Base-by-base conservation (phyloP, 2,329 filamentous ascomycete species). In the Cercospora sp. region DNA sequence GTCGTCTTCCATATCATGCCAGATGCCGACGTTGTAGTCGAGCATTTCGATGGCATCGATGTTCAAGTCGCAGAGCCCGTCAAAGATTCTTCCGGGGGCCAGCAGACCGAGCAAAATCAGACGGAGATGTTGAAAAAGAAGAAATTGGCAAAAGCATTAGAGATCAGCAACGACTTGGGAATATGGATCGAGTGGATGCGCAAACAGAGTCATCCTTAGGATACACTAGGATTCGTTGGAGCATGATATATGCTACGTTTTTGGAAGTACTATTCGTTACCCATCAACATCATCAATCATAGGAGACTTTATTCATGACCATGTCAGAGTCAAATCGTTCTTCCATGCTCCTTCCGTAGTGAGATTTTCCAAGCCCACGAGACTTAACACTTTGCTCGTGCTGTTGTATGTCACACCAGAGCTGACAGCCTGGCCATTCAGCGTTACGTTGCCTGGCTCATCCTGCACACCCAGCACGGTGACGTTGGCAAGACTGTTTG, bases 401-500 rank as follows among this genome's bases (percentile, higher is more conserved):
- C 73, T 69, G 74, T 87, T 81, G 68, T 87, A 88, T 2, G 72
- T 75, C 79, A 87, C 86, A 7, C 79, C 78, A 2, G 48, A 16
- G 16, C 70, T 72, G 31, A 77, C 58, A 3, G 51, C 60, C 23
- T 89, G 55, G 0, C 84, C 85, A 72, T 90, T 87, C 8, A 91
- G 77, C 5, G 77, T 79, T 1, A 91, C 85, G n/a, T 74, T 78
- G 26, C 59, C 66, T 72, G 72, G 78, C 65, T 78, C 71, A 23
- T 73, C 72, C 18, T 78, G 69, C 1, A 90, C 81, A 26, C 89
- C 89, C 68, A 91, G 72, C 51, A 92, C 77, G 0, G 88, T 90
- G 53, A 91, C 82, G 67, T 88, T 90, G 1, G 83, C 86, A 5
- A 91, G 81, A 0, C 84, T 77, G 71, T 89, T 89, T 0, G 75